Percentiles rank a stretch among this genome's conserved stretches.
Evolutionary conservation across 2,329 filamentous ascomycete genomes (phyloP).

Genomic region (Biscogniauxia marginata): DNA sequence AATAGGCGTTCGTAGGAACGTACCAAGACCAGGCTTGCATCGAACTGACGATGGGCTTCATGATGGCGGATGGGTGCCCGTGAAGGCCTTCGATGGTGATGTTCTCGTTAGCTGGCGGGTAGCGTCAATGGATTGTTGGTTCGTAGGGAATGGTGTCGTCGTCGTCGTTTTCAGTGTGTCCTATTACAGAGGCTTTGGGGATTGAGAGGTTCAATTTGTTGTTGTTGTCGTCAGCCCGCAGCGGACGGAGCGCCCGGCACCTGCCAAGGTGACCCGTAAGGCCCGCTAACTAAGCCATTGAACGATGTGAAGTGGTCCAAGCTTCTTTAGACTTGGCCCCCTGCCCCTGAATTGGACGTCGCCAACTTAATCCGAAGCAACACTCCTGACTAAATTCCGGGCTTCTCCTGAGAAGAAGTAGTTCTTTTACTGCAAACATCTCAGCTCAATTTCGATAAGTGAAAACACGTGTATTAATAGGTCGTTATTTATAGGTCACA

Average conservation of each 20-base stretch:
- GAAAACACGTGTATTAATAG: too few relatives aligned
- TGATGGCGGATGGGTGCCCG: constrained; percentile 45
- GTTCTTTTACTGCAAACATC: too few relatives aligned
- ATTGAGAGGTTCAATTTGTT: neutral
- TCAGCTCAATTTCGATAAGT: too few relatives aligned
- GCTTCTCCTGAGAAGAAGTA: too few relatives aligned
- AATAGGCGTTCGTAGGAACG: constrained; percentile 33
- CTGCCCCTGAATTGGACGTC: too few relatives aligned
- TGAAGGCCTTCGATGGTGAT: neutral
- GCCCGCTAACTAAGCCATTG: neutral
- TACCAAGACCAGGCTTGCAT: constrained; percentile 96
- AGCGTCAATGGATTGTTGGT: neutral
- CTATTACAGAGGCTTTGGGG: neutral
- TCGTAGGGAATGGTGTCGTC: neutral
- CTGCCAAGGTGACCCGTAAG: neutral
- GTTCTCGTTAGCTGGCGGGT: too few relatives aligned
- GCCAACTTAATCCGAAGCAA: too few relatives aligned
- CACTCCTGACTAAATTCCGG: too few relatives aligned
- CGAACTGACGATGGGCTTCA: constrained; percentile 93
- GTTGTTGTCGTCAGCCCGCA: neutral
- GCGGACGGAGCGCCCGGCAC: neutral
- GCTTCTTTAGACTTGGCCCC: neutral
- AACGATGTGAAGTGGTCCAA: neutral
- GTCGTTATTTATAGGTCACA: too few relatives aligned
- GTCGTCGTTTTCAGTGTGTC: too few relatives aligned